phyloP scores from a whole-genome alignment of 2,329 filamentous ascomycete genomes.

The Aspergillus piperis region DNA sequence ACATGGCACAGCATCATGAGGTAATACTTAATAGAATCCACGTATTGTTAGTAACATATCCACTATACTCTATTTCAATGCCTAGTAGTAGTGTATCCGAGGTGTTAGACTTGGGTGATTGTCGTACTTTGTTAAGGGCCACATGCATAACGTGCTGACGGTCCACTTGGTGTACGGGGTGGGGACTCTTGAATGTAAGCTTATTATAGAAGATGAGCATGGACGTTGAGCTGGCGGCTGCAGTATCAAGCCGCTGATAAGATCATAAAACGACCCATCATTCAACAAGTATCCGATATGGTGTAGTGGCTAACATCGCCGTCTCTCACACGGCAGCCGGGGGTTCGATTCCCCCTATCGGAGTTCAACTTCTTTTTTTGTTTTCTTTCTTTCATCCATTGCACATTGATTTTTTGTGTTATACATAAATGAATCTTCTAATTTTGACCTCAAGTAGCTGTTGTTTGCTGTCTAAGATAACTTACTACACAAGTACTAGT shows the following conservation, averaged over 20 bases:
- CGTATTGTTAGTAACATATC: conserved; percentile 23
- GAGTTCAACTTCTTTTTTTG: neutral
- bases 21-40: conserved; percentile 43
- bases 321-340: conserved; percentile 25
- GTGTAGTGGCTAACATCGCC: conserved; percentile 27
- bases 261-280: neutral
- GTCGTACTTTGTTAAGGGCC: neutral
- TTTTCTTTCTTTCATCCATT: neutral
- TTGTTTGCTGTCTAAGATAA: no score
- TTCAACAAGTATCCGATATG: conserved; percentile 19
- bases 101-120: neutral
- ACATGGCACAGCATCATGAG: conserved; percentile 34
- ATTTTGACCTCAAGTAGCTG: no score
- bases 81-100: neutral
- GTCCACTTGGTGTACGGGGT: neutral
- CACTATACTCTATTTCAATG: neutral
- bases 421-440: no score
- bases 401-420: neutral
- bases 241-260: neutral
- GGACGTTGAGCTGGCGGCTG: neutral
- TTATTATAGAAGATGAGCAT: neutral
- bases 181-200: neutral
- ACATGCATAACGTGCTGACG: neutral
- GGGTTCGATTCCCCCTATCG: conserved; percentile 21
- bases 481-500: no score